Percentiles rank a stretch among this genome's conserved stretches.
Conservation (phyloP, 208 protist species). For the Leptomonas pyrrhocoris region DNA sequence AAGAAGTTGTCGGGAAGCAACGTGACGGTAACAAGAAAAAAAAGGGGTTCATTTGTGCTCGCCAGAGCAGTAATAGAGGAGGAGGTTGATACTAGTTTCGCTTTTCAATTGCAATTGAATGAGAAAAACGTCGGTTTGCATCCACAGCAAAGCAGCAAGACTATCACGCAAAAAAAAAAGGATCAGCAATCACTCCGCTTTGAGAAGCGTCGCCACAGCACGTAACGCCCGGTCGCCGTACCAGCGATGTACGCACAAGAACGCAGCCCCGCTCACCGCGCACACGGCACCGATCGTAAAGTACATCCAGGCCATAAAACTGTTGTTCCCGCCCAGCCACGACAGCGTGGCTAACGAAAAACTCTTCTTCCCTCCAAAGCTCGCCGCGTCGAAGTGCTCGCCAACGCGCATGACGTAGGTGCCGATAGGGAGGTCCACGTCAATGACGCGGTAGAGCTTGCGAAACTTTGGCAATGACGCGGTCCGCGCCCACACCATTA, state of each 20-base stretch:
- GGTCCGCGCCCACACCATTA: slow-evolving; percentile 98
- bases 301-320: slow-evolving; percentile 94
- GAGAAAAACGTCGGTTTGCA: too few relatives aligned
- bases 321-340: slow-evolving; percentile 96
- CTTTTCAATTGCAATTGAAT: too few relatives aligned
- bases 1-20: too few relatives aligned
- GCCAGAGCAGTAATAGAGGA: too few relatives aligned
- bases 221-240: slow-evolving; percentile 45
- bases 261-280: slow-evolving; percentile 73
- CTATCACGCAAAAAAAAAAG: neutral
- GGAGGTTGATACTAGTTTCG: too few relatives aligned
- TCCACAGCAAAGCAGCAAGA: too few relatives aligned
- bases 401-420: slow-evolving; percentile 89
- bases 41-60: too few relatives aligned
- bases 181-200: slow-evolving; percentile 16
- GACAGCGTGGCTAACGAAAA: slow-evolving; percentile 94
- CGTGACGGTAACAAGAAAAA: too few relatives aligned
- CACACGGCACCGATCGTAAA: slow-evolving; percentile 89
- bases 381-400: slow-evolving; percentile 90
- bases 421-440: slow-evolving; percentile 78
- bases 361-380: slow-evolving; percentile 95
- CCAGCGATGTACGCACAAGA: slow-evolving; percentile 50
- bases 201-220: slow-evolving; percentile 44
- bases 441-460: slow-evolving; percentile 97
- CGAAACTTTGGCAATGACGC: slow-evolving; percentile 96